Evolutionary conservation across 2,329 filamentous ascomycete genomes (phyloP).

Genomic region (Neofusicoccum sp.): DNA sequence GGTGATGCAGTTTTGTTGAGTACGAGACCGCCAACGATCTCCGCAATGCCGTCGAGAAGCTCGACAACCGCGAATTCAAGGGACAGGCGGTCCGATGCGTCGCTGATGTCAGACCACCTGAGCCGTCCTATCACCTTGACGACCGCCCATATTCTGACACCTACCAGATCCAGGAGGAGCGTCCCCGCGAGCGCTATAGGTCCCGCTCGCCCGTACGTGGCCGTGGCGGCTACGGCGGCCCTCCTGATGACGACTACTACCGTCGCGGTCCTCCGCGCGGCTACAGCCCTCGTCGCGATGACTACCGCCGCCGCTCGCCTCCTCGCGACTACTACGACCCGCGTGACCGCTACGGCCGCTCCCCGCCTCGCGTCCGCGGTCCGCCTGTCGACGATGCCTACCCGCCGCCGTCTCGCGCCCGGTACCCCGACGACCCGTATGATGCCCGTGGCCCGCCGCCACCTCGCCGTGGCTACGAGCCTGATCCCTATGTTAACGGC

Average conservation of each 20-base stretch:
- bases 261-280: conserved; percentile 77
- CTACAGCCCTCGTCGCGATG: conserved; percentile 81
- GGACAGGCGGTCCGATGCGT: conserved; percentile 80
- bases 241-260: conserved; percentile 70
- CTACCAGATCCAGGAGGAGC: conserved; percentile 57
- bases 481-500: conserved; percentile 61
- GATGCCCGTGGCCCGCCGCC: conserved; percentile 53
- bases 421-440: conserved; percentile 75
- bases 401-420: conserved; percentile 59
- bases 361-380: conserved; percentile 68
- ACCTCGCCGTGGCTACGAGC: conserved; percentile 51
- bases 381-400: conserved; percentile 74
- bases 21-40: conserved; percentile 92
- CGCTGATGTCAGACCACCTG: conserved; percentile 67
- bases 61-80: conserved; percentile 92
- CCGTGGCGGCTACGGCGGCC: conserved; percentile 61
- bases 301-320: conserved; percentile 79
- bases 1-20: conserved; percentile 92
- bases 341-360: conserved; percentile 69
- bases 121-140: conserved; percentile 33
- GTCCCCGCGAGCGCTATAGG: conserved; percentile 69
- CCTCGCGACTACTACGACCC: conserved; percentile 85
- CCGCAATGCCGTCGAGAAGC: conserved; percentile 88
- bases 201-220: conserved; percentile 68
- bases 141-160: conserved; percentile 30